phyloP scores from a whole-genome alignment of 2,329 filamentous ascomycete species.

The Apiospora phragmitis region DNA sequence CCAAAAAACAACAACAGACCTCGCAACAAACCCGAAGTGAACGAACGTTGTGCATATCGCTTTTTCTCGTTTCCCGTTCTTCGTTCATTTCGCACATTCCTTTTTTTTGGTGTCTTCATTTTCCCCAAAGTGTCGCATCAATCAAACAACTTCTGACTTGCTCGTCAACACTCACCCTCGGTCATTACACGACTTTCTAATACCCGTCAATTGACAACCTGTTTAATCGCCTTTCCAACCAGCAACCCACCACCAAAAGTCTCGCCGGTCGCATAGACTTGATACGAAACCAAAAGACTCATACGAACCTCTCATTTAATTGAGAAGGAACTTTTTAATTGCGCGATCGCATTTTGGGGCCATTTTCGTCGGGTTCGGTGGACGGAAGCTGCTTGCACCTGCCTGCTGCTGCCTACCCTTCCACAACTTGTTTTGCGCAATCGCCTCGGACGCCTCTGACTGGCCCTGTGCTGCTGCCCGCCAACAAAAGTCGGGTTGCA shows the following conservation, averaged over 20 bases:
- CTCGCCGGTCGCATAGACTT: conserved; percentile 7
- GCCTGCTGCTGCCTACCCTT: background rate
- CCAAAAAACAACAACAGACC: conserved; percentile 6
- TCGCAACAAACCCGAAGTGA: background rate
- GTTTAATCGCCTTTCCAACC: background rate
- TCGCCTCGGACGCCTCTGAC: background rate
- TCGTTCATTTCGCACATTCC: conserved; percentile 16
- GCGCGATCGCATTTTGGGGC: background rate
- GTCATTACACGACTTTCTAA: conserved; percentile 3
- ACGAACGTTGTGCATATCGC: background rate
- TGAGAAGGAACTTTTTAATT: background rate
- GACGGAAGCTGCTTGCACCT: background rate
- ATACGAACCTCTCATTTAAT: background rate
- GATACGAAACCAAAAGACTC: background rate
- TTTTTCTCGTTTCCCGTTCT: background rate
- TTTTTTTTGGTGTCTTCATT: conserved; percentile 10
- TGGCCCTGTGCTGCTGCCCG: background rate
- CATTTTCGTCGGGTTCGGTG: conserved; percentile 2
- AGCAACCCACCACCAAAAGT: background rate
- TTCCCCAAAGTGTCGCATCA: conserved; percentile 1
- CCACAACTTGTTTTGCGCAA: background rate
- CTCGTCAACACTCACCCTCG: background rate
- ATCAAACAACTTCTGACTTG: background rate
- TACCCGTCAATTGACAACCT: background rate
- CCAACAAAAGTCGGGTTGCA: conserved; percentile 3